A percentile compares a stretch with the other conserved stretches of the same genome.
These are phyloP conservation scores for Cytospora schulzeri DNA, from an alignment of 2,329 filamentous ascomycete genomes.

Conservation along the genomic window DNA sequence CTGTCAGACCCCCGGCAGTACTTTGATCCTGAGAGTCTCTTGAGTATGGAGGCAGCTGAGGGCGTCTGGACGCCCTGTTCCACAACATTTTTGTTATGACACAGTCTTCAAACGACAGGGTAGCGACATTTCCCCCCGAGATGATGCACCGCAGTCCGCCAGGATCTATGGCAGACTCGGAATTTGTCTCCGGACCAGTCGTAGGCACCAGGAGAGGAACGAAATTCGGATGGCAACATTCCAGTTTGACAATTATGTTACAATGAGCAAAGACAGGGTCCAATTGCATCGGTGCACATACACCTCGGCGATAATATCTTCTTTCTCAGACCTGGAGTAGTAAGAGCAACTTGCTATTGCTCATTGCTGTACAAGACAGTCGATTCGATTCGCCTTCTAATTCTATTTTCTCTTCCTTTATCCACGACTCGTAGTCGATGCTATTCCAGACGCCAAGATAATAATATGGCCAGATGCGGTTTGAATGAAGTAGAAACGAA, in stretches of 20 bases:
- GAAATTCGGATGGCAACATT: not conserved
- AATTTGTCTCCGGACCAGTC: no score
- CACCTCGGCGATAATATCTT: not conserved
- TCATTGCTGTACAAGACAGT: not conserved
- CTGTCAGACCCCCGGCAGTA: no score
- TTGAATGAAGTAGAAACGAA: constrained; percentile 6
- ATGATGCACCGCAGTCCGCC: no score
- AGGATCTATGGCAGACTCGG: no score
- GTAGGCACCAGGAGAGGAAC: not conserved
- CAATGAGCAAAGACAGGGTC: not conserved
- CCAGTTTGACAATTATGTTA: not conserved
- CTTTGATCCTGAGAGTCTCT: no score
- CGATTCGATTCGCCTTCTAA: not conserved
- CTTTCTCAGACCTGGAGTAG: not conserved
- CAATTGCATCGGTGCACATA: not conserved
- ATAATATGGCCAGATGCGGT: not conserved
- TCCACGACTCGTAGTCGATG: not conserved
- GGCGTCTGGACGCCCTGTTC: no score
- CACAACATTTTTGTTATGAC: no score
- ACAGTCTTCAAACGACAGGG: no score
- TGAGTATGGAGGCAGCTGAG: no score
- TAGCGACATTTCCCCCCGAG: no score
- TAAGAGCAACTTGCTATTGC: not conserved
- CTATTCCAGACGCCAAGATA: not conserved
- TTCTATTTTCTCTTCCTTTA: not conserved